Conservation (phyloP, 106 monocot species). For the Acorus gramineus region DNA sequence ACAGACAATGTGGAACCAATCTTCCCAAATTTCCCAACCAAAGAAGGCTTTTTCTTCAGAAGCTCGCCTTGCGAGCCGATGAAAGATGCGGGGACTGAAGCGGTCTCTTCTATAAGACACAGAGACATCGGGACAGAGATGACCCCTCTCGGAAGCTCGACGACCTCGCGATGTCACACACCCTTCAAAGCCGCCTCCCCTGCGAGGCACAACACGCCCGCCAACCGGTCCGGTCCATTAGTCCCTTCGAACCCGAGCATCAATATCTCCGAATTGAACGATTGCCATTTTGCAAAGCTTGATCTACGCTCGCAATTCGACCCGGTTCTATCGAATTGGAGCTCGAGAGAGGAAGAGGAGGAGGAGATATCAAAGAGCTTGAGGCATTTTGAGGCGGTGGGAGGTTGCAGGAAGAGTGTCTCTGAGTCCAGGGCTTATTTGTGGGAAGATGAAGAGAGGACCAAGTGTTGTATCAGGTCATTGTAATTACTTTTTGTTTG, state of each 20-base stretch:
- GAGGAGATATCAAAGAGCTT: conserved; percentile 81
- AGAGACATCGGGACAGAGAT: conserved; percentile 78
- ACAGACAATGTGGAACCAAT: conserved; percentile 42
- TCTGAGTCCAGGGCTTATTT: conserved; percentile 33
- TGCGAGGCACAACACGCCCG: conserved; percentile 77
- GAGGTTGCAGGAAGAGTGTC: conserved; percentile 31
- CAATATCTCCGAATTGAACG: conserved; percentile 61
- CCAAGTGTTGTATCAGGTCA: conserved; percentile 79
- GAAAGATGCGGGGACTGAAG: conserved; percentile 13
- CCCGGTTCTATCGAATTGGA: conserved; percentile 51
- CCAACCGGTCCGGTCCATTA: conserved; percentile 54
- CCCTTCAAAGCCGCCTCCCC: conserved; percentile 72
- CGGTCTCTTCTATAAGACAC: not conserved
- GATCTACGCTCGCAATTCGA: conserved; percentile 52
- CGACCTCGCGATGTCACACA: conserved; percentile 55
- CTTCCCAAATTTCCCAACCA: conserved; percentile 26
- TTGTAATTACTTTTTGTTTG: not conserved
- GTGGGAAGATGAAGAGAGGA: conserved; percentile 88
- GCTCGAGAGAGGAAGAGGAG: conserved; percentile 82
- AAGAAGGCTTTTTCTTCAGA: conserved; percentile 37
- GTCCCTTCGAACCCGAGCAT: conserved; percentile 18
- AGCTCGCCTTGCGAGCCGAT: conserved; percentile 15
- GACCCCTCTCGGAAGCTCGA: conserved; percentile 61
- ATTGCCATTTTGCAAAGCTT: conserved; percentile 73
- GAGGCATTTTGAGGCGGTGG: conserved; percentile 48